phyloP scores from a whole-genome alignment of 2,329 filamentous ascomycete species.

The Emydomyces testavorans region DNA sequence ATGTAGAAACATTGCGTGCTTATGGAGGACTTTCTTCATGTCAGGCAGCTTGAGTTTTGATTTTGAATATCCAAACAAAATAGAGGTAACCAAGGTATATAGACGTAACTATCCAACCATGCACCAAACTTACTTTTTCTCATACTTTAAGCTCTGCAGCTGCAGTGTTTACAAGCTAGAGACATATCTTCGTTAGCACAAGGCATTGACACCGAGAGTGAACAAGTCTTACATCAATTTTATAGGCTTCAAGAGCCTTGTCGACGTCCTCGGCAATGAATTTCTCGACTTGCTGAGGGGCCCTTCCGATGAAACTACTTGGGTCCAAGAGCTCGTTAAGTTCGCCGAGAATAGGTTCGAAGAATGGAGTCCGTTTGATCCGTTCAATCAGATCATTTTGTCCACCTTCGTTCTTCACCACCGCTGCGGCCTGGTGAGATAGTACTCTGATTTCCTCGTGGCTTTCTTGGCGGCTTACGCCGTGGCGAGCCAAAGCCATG shows the following conservation, averaged over 20 bases:
- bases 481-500: conserved; percentile 63
- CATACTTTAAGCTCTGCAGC: conserved; percentile 8
- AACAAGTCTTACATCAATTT: conserved; percentile 3
- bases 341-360: conserved; percentile 56
- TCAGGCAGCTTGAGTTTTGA: too few species aligned
- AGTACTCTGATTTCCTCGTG: conserved; percentile 82
- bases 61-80: too few species aligned
- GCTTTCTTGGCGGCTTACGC: conserved; percentile 63
- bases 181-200: neutral
- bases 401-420: conserved; percentile 61
- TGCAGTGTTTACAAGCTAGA: conserved; percentile 7
- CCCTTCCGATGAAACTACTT: conserved; percentile 47
- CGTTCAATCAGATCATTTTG: conserved; percentile 72
- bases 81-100: too few species aligned
- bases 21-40: too few species aligned
- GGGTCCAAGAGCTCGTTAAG: conserved; percentile 57
- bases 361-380: conserved; percentile 62
- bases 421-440: conserved; percentile 59
- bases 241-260: conserved; percentile 13
- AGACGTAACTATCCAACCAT: too few species aligned
- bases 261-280: conserved; percentile 28
- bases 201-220: neutral
- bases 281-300: conserved; percentile 43
- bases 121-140: too few species aligned
- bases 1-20: too few species aligned